Evolutionary conservation across 306 rosid species (phyloP).

Genomic region (Casuarina equisetifolia): DNA sequence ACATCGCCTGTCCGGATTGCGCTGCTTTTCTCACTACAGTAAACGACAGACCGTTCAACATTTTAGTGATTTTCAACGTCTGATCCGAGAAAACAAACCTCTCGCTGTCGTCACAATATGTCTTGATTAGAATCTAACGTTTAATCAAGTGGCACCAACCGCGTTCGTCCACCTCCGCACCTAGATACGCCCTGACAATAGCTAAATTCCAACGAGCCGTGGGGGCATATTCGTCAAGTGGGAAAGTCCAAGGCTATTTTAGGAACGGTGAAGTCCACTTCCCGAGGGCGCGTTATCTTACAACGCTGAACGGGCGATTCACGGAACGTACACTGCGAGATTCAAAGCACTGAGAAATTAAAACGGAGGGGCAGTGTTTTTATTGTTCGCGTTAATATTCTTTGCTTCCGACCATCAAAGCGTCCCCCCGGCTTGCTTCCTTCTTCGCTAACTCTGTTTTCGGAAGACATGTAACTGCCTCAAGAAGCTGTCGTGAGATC

Average conservation of each 20-base stretch:
- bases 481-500: background rate
- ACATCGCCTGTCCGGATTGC: too few relatives aligned
- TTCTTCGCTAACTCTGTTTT: conserved; percentile 23
- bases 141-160: background rate
- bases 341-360: background rate
- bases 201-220: conserved; percentile 22
- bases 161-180: too few relatives aligned
- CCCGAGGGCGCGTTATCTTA: conserved; percentile 3
- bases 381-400: background rate
- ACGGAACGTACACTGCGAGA: background rate
- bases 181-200: background rate
- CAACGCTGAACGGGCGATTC: conserved; percentile 23
- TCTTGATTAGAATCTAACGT: too few relatives aligned
- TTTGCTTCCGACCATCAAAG: conserved; percentile 27
- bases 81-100: too few relatives aligned
- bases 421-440: background rate
- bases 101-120: too few relatives aligned
- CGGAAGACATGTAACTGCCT: conserved; percentile 28
- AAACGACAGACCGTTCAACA: too few relatives aligned
- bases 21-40: too few relatives aligned
- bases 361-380: background rate
- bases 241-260: background rate
- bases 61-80: too few relatives aligned
- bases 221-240: conserved; percentile 23
- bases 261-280: background rate